Evolutionary conservation across 352 stramenopile species (phyloP).

Genomic region (Phytopythium ostracodes): DNA sequence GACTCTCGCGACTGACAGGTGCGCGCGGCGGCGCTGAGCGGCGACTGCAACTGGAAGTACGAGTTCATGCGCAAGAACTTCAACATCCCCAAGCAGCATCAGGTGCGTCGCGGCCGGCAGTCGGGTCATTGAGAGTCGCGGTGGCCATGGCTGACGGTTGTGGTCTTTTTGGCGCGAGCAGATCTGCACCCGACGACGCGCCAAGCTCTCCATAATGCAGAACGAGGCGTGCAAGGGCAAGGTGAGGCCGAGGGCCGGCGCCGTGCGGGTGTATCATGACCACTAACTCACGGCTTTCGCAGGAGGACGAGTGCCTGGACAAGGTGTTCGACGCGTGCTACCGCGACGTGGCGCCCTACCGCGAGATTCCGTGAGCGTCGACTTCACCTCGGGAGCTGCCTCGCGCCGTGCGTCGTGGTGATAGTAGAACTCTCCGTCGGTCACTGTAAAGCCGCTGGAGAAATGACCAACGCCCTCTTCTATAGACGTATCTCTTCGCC

Average conservation of each 20-base stretch:
- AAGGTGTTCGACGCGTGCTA: constrained; percentile 86
- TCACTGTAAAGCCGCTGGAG: neutral
- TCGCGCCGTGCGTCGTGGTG: too few relatives aligned
- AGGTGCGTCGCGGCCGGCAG: too few relatives aligned
- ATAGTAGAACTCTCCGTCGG: too few relatives aligned
- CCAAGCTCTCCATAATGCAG: constrained; percentile 79
- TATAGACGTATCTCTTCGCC: neutral
- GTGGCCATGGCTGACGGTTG: neutral
- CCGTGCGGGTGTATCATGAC: neutral
- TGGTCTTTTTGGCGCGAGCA: constrained; percentile 11
- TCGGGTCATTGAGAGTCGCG: too few relatives aligned
- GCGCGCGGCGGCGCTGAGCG: constrained; percentile 73
- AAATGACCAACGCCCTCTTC: neutral
- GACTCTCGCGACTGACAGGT: constrained; percentile 19
- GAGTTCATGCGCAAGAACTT: constrained; percentile 92
- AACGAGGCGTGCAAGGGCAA: constrained; percentile 76
- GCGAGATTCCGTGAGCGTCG: constrained; percentile 63
- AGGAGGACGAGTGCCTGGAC: constrained; percentile 84
- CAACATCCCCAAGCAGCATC: constrained; percentile 86
- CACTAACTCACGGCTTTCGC: neutral
- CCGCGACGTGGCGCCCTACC: constrained; percentile 75
- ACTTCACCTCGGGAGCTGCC: too few relatives aligned
- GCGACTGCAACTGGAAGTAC: constrained; percentile 90
- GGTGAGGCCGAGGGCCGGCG: constrained; percentile 19
- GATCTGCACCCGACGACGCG: constrained; percentile 87